Conservation (phyloP, 139 green algal species). For the Pleodorina starrii region DNA sequence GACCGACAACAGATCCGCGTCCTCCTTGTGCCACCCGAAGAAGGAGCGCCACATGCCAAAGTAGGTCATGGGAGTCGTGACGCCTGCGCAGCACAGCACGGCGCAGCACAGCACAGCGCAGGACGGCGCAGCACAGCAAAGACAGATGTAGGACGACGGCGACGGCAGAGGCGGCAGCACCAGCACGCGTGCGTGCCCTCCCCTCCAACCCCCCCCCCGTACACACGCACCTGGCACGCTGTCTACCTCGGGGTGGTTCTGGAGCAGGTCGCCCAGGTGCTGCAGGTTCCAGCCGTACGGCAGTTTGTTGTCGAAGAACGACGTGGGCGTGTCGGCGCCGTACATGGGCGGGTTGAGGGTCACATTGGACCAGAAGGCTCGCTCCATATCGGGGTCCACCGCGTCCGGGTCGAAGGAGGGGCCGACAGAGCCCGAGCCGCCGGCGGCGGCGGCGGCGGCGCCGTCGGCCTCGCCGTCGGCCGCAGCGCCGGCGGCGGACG, state of each 20-base stretch:
- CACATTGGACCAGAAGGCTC: constrained; percentile 71
- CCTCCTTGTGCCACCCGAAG: constrained; percentile 87
- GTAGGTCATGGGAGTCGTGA: constrained; percentile 85
- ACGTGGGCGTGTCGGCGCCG: constrained; percentile 73
- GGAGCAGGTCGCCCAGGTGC: constrained; percentile 69
- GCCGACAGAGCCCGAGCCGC: no score
- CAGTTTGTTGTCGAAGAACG: constrained; percentile 79
- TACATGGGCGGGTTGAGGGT: constrained; percentile 76
- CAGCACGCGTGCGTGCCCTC: no score
- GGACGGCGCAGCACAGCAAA: no score
- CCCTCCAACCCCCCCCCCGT: background rate
- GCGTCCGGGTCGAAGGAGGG: constrained; percentile 36
- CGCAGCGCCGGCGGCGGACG: background rate
- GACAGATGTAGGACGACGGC: no score
- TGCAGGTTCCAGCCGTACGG: constrained; percentile 81
- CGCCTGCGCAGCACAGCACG: constrained; percentile 53
- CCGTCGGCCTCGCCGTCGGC: background rate
- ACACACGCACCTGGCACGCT: constrained; percentile 46
- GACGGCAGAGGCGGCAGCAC: no score
- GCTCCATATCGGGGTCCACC: constrained; percentile 60
- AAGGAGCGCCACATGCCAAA: constrained; percentile 87
- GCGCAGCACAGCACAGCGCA: no score
- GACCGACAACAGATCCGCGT: constrained; percentile 93
- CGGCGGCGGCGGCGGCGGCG: background rate
- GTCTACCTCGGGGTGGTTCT: constrained; percentile 51